Evolutionary conservation across 2,329 filamentous ascomycete genomes (phyloP).

Genomic region (Bertia moriformis): DNA sequence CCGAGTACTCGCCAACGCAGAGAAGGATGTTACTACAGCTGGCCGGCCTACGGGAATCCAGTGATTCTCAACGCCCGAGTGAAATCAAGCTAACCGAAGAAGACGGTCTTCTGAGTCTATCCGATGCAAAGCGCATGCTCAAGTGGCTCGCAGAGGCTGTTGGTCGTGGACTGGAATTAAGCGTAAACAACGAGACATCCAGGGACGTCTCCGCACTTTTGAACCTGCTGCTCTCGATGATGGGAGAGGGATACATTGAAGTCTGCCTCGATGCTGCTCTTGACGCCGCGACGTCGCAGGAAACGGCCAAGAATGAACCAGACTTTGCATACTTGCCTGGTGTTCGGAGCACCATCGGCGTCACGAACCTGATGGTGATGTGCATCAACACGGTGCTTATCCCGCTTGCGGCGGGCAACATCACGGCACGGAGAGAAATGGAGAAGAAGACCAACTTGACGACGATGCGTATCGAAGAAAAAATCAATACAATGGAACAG

Average conservation of each 20-base stretch:
- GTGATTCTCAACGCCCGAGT: slow-evolving; percentile 10
- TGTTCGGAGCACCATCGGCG: slow-evolving; percentile 42
- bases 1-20: slow-evolving; percentile 75
- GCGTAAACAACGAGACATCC: slow-evolving; percentile 46
- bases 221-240: slow-evolving; percentile 42
- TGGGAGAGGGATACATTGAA: slow-evolving; percentile 35
- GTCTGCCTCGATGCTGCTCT: slow-evolving; percentile 17
- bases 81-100: slow-evolving; percentile 50
- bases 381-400: slow-evolving; percentile 53
- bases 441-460: slow-evolving; percentile 47
- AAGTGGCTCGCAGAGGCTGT: slow-evolving; percentile 59
- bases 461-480: slow-evolving; percentile 50
- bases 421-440: slow-evolving; percentile 39
- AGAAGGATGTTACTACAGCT: slow-evolving; percentile 82
- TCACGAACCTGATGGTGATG: slow-evolving; percentile 51
- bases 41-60: slow-evolving; percentile 48
- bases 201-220: slow-evolving; percentile 51
- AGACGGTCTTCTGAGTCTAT: slow-evolving; percentile 43
- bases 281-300: slow-evolving; percentile 41
- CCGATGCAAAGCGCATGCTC: slow-evolving; percentile 52
- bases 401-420: slow-evolving; percentile 44
- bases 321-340: slow-evolving; percentile 46
- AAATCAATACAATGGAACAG: slow-evolving; percentile 54
- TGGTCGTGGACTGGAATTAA: slow-evolving; percentile 48
- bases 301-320: slow-evolving; percentile 43